Base-by-base conservation (phyloP, 2,329 filamentous ascomycete genomes). In the Fusarium heterosporum region DNA sequence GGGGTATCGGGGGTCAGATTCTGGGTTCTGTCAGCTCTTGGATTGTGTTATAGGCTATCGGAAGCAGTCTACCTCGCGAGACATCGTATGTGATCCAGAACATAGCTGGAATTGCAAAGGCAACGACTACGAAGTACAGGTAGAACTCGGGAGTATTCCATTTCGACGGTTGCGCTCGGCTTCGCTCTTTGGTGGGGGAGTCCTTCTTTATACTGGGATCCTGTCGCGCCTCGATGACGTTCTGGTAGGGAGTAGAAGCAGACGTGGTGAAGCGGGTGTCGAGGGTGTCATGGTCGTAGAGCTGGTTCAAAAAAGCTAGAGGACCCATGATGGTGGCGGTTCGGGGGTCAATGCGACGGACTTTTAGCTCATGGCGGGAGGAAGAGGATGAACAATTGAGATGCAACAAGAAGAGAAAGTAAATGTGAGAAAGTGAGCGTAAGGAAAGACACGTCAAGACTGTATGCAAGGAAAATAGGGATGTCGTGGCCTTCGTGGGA, bases 61-160 rank as follows among this genome's bases (percentile, higher is more conserved):
- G 42, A 40, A 32, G 5, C 13, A 39, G 82, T 84, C 58, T 79
- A 94, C 94, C 86, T 79, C 89, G 87, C 25, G 96, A 99, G 43
- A 97, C 93, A 79, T 92, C 87, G 70, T 93, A 92, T 11, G 91
- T 90, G n/a, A 90, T 84, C 83, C 93, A 97, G 79, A 97, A 93
- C 94, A 99, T 99, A 73, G 89, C 85, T 10, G 93, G 93, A 26
- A 98, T 84, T 55, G 83, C 84, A 8, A 87, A 75, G 29, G 84
- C 64, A 71, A 97, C 87, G 68, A 92, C 79, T 19, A 90, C 46
- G 70, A 89, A 91, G 81, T 99, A 98, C 53, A 93, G 71, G 76
- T 88, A 90, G 81, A 96, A 98, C 79, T 99, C 96, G 4, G 86
- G 85, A 0, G 93, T 96, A 25, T 85, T 87, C 95, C 95, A 99